These are phyloP conservation scores for Yamadazyma sp. DNA, from an alignment of 805 yeast genomes.

Conservation along the genomic window DNA sequence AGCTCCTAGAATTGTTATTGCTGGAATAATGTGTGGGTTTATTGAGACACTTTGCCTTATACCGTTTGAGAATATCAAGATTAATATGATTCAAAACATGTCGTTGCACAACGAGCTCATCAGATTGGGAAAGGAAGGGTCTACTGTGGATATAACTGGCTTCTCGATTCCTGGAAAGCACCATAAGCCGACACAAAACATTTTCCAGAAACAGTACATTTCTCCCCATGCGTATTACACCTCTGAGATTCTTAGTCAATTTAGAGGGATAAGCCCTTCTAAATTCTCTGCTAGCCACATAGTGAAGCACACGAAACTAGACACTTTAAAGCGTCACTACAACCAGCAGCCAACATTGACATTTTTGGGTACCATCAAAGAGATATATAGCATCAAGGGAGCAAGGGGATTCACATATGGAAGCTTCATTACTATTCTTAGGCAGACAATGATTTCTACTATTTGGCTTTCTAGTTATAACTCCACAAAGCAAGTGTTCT, in stretches of 20 bases:
- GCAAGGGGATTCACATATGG: constrained; percentile 80
- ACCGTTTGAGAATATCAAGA: constrained; percentile 87
- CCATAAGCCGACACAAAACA: constrained; percentile 24
- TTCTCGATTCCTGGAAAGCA: constrained; percentile 22
- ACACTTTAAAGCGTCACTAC: constrained; percentile 30
- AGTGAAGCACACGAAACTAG: constrained; percentile 18
- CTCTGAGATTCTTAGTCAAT: constrained; percentile 30
- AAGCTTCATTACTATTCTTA: constrained; percentile 70
- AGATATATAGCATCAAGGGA: constrained; percentile 74
- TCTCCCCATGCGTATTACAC: constrained; percentile 46
- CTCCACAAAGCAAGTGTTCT: constrained; percentile 66
- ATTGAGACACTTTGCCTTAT: constrained; percentile 80
- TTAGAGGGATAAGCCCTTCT: constrained; percentile 22
- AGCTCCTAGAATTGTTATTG: constrained; percentile 80
- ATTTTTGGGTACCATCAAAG: constrained; percentile 52
- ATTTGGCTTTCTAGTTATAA: constrained; percentile 85
- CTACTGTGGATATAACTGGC: constrained; percentile 29
- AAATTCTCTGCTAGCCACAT: constrained; percentile 21
- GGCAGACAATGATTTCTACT: constrained; percentile 78
- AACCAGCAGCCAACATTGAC: constrained; percentile 56
- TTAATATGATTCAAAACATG: constrained; percentile 74
- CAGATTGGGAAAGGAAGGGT: constrained; percentile 18
- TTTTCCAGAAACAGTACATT: constrained; percentile 33
- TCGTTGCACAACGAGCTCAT: constrained; percentile 28
- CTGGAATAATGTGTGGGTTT: constrained; percentile 82